Conservation (phyloP, 148 eudicot genomes). For the Dysphania ambrosioides region DNA sequence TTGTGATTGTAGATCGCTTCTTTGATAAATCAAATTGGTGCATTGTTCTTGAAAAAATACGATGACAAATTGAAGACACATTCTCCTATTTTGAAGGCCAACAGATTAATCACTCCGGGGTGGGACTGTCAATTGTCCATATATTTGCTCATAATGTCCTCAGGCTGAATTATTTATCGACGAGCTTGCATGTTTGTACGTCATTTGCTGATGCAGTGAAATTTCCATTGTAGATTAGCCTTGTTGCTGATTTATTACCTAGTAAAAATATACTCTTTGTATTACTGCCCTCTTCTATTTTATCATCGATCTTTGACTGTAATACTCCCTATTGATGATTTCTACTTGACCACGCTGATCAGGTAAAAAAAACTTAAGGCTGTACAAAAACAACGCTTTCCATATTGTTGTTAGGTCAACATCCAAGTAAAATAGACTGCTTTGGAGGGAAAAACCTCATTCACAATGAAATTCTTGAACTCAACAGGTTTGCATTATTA, state of each 20-base stretch:
- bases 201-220: background rate
- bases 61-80: conserved; percentile 25
- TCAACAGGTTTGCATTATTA: no score
- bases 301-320: background rate
- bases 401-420: no score
- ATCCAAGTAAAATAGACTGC: no score
- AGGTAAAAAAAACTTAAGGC: no score
- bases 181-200: background rate
- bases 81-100: background rate
- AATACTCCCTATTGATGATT: no score
- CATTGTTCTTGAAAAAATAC: conserved; percentile 68
- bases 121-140: background rate
- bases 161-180: background rate
- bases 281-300: background rate
- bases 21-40: conserved; percentile 98
- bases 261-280: background rate
- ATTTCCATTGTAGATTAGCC: background rate
- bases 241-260: background rate
- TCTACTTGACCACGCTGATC: no score
- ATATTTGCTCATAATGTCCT: background rate
- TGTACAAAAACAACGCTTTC: no score
- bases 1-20: conserved; percentile 74
- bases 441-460: no score
- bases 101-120: background rate
- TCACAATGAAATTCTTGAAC: no score